phyloP scores from a whole-genome alignment of 345 rosid species.

The Gossypium bickii region DNA sequence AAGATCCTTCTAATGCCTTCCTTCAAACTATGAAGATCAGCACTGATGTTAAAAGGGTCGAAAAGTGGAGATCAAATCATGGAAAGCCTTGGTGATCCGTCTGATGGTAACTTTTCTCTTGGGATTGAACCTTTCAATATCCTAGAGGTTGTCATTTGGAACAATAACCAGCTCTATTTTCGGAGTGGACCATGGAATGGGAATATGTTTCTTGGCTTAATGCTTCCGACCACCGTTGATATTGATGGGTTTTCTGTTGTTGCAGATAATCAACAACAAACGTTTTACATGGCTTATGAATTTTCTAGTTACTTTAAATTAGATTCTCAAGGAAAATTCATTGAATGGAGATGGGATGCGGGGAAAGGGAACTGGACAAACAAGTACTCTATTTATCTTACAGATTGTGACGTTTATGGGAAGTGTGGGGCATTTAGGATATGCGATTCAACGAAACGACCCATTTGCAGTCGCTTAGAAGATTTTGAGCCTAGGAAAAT shows the following conservation, averaged over 20 bases:
- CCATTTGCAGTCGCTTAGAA: constrained; percentile 39
- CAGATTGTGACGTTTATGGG: constrained; percentile 42
- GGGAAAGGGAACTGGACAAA: constrained; percentile 19
- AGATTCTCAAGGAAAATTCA: constrained; percentile 30
- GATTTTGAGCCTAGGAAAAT: not conserved
- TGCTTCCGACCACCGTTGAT: too few species aligned
- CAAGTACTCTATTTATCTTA: not conserved
- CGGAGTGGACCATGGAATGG: constrained; percentile 62
- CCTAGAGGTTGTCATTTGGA: constrained; percentile 42
- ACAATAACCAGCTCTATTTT: constrained; percentile 33
- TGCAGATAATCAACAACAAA: constrained; percentile 19
- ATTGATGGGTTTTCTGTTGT: not conserved
- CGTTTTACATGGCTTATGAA: constrained; percentile 9
- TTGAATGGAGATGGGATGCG: constrained; percentile 14
- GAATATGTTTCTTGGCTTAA: constrained; percentile 33
- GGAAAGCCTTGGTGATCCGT: constrained; percentile 53
- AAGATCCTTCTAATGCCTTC: constrained; percentile 33
- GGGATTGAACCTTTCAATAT: constrained; percentile 24
- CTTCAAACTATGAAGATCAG: constrained; percentile 11
- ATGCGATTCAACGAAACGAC: constrained; percentile 18
- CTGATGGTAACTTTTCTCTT: constrained; percentile 38
- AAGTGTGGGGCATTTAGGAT: constrained; percentile 45
- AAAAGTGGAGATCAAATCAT: constrained; percentile 33
- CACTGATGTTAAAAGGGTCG: constrained; percentile 19
- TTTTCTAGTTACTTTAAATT: constrained; percentile 2